Conservation (phyloP, 352 stramenopile species). For the Pythium plurisporium region DNA sequence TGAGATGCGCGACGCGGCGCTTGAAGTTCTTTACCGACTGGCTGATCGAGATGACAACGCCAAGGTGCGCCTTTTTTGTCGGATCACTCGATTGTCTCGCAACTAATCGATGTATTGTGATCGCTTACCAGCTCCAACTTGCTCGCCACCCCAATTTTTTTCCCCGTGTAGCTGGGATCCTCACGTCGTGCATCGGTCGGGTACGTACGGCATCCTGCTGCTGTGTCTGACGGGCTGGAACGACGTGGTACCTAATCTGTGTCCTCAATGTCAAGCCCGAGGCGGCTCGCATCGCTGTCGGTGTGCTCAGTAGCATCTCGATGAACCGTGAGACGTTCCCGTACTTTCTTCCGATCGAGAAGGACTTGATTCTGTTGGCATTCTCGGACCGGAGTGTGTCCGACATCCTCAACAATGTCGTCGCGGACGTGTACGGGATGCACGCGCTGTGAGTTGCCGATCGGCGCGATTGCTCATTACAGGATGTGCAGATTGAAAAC, state of each 20-base stretch:
- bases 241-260: background rate
- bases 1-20: constrained; percentile 66
- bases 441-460: constrained; percentile 44
- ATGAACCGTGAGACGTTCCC: constrained; percentile 73
- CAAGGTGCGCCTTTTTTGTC: too few species aligned
- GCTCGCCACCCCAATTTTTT: constrained; percentile 67
- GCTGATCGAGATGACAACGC: constrained; percentile 52
- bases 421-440: constrained; percentile 80
- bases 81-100: background rate
- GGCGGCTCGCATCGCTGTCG: constrained; percentile 66
- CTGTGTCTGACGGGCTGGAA: constrained; percentile 9
- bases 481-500: background rate
- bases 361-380: constrained; percentile 63
- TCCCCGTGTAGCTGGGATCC: constrained; percentile 37
- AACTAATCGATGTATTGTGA: background rate
- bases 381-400: constrained; percentile 74
- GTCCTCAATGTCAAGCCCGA: constrained; percentile 38
- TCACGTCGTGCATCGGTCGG: constrained; percentile 68
- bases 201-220: too few species aligned
- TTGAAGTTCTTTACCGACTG: constrained; percentile 74
- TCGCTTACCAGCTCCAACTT: constrained; percentile 39
- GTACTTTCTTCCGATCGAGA: constrained; percentile 78
- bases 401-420: constrained; percentile 77
- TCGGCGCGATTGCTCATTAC: background rate
- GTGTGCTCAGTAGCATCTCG: constrained; percentile 65